Base-by-base conservation (phyloP, 2,329 filamentous ascomycete genomes). In the Reticulascus tulasneorum region DNA sequence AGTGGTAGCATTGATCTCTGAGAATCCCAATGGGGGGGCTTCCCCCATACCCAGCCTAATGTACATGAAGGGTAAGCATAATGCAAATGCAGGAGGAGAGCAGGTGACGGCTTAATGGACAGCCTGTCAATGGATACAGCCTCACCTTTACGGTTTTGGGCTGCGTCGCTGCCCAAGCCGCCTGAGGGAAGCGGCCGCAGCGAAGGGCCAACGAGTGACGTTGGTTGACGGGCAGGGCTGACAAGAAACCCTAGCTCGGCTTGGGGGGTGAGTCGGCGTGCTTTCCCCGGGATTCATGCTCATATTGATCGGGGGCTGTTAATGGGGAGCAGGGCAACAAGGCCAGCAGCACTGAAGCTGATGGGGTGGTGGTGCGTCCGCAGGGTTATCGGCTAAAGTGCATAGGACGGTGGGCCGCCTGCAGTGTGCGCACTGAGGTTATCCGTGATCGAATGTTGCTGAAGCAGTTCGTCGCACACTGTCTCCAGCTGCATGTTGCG, bases 131-230 rank as follows among this genome's bases (percentile, higher is more conserved):
- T 9, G 13, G 12, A 22, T 24, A 38, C 44, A 38, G 42, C 44
- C 44, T 46, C 44, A 45, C 36, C 31, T 18, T n/a, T n/a, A n/a
- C n/a, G n/a, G n/a, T n/a, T 45, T 45, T 39, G 35, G 44, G 44
- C 44, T 29, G 44, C 44, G 33, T 46, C 29, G 44, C 23, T 46
- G 44, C 44, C 44, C 31, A 42, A 44, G 30, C 23, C 31, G 33
- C 19, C 19, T 18, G 31, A 36, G 23, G 29, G 32, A 29, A 29
- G 17, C 37, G 23, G 24, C 16, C 18, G 18, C 23, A 19, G n/a
- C n/a, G n/a, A n/a, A n/a, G n/a, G 21, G 22, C 25, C 30, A 29
- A 27, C 28, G 37, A 29, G 29, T 32, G 23, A 31, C 33, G 33
- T 35, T 37, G 33, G 25, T 12, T 13, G 17, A 29, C 12, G 22